Evolutionary conservation across 805 yeast genomes (phyloP), one percentile per base, ranked within the genome.

Genomic region (Candida methanosorbosa): DNA sequence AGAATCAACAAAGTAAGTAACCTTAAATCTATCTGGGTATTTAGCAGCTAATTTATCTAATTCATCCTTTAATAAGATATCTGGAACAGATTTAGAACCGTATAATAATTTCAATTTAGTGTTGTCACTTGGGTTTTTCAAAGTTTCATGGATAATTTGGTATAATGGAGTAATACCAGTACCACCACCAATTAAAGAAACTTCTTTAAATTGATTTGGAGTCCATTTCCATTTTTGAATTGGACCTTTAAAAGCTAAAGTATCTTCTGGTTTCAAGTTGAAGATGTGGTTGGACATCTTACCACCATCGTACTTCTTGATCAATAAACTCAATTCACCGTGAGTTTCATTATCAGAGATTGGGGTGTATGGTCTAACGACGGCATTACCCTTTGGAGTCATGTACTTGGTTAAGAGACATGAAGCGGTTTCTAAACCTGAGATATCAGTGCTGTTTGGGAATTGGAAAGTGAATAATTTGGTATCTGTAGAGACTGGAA

Each of bases 101-200:
- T 83, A 90, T 56, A 75, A 66, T 48, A 92, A 68, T 43, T 78
- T 70, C 43, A 92, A 78, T 71, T 86, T 81, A 52, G 98, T 92
- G 60, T 85, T 81, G 66, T 92, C 97, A 30, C 63, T 66, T 37
- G 94, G 88, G 70, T 88, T 76, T 56, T 70, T 68, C 52, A 83
- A 70, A 56, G 90, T 73, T 57, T 75, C 78, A 52, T 76, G 81
- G 42, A 85, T 59, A 58, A 92, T 64, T 69, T 92, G 98, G 70
- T 72, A 88, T 62, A 92, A 70, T 40, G 98, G 98, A 32, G 97
- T 85, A 59, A 92, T 88, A 63, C 97, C 97, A 34, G 94, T 72
- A 56, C 98, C 98, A 54, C 95, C 98, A 50, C 96, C 97, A 48
- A 92, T 68, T 56, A 92, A 72, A 38, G 81, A 75, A 56, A 92